These are phyloP conservation scores for Plasmodium fragile DNA, from an alignment of 169 alveolate species.

Conservation along the genomic window DNA sequence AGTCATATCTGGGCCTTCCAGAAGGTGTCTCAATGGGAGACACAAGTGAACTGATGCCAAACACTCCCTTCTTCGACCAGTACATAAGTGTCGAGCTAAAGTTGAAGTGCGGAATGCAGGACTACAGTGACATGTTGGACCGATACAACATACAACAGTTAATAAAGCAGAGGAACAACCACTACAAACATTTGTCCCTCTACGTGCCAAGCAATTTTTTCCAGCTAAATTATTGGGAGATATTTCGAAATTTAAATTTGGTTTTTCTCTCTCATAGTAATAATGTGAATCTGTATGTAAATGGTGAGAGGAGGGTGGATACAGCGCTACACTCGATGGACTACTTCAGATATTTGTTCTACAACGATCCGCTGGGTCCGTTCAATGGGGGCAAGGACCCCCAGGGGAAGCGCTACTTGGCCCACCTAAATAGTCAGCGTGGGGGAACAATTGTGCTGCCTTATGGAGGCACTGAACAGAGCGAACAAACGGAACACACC, in stretches of 20 bases:
- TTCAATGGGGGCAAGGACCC: background rate
- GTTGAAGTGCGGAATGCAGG: conserved; percentile 82
- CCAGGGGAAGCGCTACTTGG: background rate
- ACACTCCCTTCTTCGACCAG: background rate
- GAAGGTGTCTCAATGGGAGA: background rate
- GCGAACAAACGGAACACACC: background rate
- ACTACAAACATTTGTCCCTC: conserved; percentile 45
- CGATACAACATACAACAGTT: conserved; percentile 80
- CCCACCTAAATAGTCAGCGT: background rate
- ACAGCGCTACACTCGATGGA: conserved; percentile 6
- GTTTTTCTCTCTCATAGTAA: conserved; percentile 40
- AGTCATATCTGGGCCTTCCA: background rate
- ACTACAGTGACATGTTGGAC: conserved; percentile 80
- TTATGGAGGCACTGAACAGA: background rate
- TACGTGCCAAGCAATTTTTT: conserved; percentile 50
- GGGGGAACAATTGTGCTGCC: background rate
- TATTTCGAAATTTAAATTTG: conserved; percentile 52
- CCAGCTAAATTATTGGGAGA: conserved; percentile 46
- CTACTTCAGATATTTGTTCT: conserved; percentile 13
- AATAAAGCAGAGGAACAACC: conserved; percentile 77
- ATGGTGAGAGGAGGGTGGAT: conserved; percentile 15
- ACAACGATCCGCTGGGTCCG: background rate
- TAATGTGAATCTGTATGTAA: conserved; percentile 56
- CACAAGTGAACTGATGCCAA: background rate
- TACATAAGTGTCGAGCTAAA: conserved; percentile 81